Evolutionary conservation across 2,329 filamentous ascomycete species (phyloP), one percentile per base, ranked within the genome.

Genomic region (Fusarium pseudoanthophilum): DNA sequence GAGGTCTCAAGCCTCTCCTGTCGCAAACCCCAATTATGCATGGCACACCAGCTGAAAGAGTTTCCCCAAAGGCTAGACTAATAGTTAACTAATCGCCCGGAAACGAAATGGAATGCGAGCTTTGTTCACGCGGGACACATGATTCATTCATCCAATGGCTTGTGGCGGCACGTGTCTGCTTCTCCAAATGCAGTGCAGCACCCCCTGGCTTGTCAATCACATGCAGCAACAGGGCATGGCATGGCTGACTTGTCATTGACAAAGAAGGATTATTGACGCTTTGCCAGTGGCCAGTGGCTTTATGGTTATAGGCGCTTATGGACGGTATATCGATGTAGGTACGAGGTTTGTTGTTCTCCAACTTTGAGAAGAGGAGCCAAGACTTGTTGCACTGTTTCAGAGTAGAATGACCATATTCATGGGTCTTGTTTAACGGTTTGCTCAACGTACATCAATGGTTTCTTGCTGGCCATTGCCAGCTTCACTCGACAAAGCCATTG

Each of bases 131-230:
- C 45, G 26, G 51, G 46, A 56, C 71, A 71, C 71, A 73, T 73
- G 71, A 73, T 71, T 67, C 53, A 73, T 74, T 67, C 49, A 68
- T 37, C 36, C 36, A 37, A 37, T 64, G 64, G 56, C 48, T 70
- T 52, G 46, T 39, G 43, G 46, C 51, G 49, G 71, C 71, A 73
- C 71, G 71, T 73, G 71, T 66, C 40, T 62, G 28, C 5, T 39
- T 45, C 51, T 51, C 51, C 39, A 42, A 68, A 53, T 37, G 52
- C 45, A 39, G 11, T 11, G 20, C 57, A 68, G 21, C 53, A 51
- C 55, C 69, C 70, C 70, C 60, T 69, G 37, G 28, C 45, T 49
- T 37, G 21, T 43, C 32, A 40, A 73, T 73, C 70, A 73, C 60
- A 69, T 69, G 67, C 65, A 28, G 34, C 26, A 55, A 15, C 36